A percentile compares a stretch with the other conserved stretches of the same genome.
These are phyloP conservation scores for Beauveria sp. DNA, from an alignment of 2,329 filamentous ascomycete species.

Conservation along the genomic window DNA sequence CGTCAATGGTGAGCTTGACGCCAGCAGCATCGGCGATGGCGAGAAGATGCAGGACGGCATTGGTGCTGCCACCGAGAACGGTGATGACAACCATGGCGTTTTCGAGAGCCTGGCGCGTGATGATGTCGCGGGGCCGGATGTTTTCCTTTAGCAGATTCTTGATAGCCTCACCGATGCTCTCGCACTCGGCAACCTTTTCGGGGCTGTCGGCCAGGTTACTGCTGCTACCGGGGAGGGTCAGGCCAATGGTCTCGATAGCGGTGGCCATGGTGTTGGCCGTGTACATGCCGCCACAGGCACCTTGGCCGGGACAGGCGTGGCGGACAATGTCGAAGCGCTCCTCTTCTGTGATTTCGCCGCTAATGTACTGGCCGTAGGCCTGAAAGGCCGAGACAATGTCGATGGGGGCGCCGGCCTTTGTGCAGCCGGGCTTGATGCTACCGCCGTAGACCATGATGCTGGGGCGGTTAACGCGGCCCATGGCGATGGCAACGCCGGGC, in stretches of 20 bases:
- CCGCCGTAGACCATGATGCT: conserved; percentile 98
- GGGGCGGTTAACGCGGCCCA: conserved; percentile 89
- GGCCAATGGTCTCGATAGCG: conserved; percentile 73
- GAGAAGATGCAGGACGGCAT: conserved; percentile 77
- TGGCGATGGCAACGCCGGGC: conserved; percentile 86
- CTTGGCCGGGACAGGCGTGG: conserved; percentile 62
- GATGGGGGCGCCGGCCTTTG: conserved; percentile 64
- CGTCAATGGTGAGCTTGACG: conserved; percentile 74
- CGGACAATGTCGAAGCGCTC: conserved; percentile 91
- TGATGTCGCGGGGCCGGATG: conserved; percentile 68
- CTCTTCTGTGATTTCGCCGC: conserved; percentile 84
- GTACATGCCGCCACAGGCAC: conserved; percentile 76
- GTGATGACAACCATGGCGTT: conserved; percentile 79
- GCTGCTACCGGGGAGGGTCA: conserved; percentile 75
- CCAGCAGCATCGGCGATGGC: conserved; percentile 77
- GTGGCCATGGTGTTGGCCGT: conserved; percentile 83
- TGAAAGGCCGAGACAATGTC: conserved; percentile 98
- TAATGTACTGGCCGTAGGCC: conserved; percentile 90
- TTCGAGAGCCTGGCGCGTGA: conserved; percentile 75
- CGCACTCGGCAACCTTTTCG: conserved; percentile 66
- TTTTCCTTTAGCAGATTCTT: conserved; percentile 68
- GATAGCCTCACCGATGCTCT: conserved; percentile 63
- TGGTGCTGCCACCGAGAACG: conserved; percentile 77
- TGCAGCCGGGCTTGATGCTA: conserved; percentile 86
- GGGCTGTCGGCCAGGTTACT: conserved; percentile 70